Conservation (phyloP, 129 eudicot species). For the Chrysanthemum lavandulifolium region DNA sequence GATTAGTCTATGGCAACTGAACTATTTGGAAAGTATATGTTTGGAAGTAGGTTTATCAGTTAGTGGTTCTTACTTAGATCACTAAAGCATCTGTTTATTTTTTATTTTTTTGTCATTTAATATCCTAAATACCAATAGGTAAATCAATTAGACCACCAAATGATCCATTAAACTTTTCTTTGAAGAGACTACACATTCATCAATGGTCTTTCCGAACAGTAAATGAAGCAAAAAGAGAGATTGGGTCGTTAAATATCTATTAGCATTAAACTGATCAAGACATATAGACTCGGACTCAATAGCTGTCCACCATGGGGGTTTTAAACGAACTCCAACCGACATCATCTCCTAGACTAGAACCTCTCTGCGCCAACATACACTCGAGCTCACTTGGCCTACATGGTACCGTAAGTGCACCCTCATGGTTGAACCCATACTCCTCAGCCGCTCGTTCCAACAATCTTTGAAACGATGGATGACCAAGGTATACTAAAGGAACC, state of each 20-base stretch:
- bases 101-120: too few species aligned
- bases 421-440: slow-evolving; percentile 34
- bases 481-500: slow-evolving; percentile 30
- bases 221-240: not conserved
- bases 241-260: not conserved
- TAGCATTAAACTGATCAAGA: not conserved
- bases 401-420: slow-evolving; percentile 35
- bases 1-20: too few species aligned
- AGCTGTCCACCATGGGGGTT: slow-evolving; percentile 13
- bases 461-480: slow-evolving; percentile 24
- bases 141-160: slow-evolving; percentile 8
- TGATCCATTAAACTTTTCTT: not conserved
- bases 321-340: slow-evolving; percentile 23
- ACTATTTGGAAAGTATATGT: too few species aligned
- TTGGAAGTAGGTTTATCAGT: too few species aligned
- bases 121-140: slow-evolving; percentile 1
- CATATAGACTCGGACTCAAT: not conserved
- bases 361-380: slow-evolving; percentile 23
- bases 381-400: slow-evolving; percentile 38
- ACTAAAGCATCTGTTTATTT: too few species aligned
- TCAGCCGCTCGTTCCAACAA: slow-evolving; percentile 40
- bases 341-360: not conserved
- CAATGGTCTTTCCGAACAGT: not conserved
- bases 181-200: not conserved
- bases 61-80: too few species aligned